phyloP scores from a whole-genome alignment of 1,139 yeast genomes.

The Wickerhamiella infanticola region DNA sequence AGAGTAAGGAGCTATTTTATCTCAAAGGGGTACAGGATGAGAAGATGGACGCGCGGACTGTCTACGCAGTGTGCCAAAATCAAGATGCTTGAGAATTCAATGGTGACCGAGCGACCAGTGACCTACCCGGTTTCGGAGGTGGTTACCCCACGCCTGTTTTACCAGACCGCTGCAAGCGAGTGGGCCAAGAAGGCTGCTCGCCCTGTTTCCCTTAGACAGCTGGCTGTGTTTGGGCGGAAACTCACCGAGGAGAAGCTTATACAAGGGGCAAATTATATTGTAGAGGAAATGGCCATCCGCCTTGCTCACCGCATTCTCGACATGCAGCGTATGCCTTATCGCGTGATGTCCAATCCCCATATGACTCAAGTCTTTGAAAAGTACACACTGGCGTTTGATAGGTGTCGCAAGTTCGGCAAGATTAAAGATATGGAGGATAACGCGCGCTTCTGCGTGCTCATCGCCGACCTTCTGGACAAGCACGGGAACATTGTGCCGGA shows the following conservation, averaged over 20 bases:
- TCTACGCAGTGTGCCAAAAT: conserved; percentile 7
- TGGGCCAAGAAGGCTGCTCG: conserved; percentile 60
- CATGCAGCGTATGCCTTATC: conserved; percentile 69
- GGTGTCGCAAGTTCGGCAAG: conserved; percentile 55
- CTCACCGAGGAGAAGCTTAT: conserved; percentile 66
- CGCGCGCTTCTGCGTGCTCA: conserved; percentile 47
- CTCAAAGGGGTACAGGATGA: neutral
- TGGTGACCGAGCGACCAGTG: conserved; percentile 1
- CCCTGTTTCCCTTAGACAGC: conserved; percentile 74
- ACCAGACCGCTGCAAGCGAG: conserved; percentile 56
- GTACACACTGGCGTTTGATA: conserved; percentile 74
- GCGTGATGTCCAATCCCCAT: conserved; percentile 72
- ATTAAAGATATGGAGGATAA: conserved; percentile 61
- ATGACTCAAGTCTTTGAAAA: conserved; percentile 77
- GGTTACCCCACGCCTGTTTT: conserved; percentile 46
- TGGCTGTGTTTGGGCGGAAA: conserved; percentile 77
- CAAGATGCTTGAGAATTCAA: conserved; percentile 4
- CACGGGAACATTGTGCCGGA: conserved; percentile 74
- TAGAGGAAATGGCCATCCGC: conserved; percentile 70
- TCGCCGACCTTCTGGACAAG: conserved; percentile 48
- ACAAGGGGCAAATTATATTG: conserved; percentile 72
- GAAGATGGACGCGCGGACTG: neutral
- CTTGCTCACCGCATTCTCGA: conserved; percentile 67
- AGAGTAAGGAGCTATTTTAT: neutral
- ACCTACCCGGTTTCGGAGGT: conserved; percentile 26